Evolutionary conservation across 1,284 basidiomycete genomes (phyloP), one percentile per base, ranked within the genome.

Genomic region (Chalciporus sp.): DNA sequence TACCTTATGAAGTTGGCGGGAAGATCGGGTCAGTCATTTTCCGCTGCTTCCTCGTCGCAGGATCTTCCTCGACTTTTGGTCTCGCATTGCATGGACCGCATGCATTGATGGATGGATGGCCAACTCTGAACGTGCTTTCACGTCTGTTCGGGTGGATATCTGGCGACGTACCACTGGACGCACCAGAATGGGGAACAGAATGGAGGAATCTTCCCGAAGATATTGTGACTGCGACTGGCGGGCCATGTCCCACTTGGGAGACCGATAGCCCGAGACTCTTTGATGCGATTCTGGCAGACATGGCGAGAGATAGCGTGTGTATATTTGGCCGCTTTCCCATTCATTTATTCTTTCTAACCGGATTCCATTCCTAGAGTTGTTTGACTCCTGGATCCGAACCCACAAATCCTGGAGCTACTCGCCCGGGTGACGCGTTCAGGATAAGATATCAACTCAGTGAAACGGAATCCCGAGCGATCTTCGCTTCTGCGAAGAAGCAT

Each of bases 81-180:
- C 46, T 58, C 17, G 54, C 37, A 26, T 53, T 58, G 17, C 58
- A 58, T 42, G 58, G 58, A 9, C 29, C 52, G 0, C 58, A 59
- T 39, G 29, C 52, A 10, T 40, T 59, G 26, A 54, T 59, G 51
- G 58, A 59, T n/a, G 58, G 41, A 10, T 49, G 52, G 40, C 58
- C 58, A 12, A 58, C 52, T 9, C 46, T 58, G 27, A 35, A 42
- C 16, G 57, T 37, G 6, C 43, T 59, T 7, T 33, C 47, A 17
- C 45, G 48, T 14, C 19, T 58, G 52, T 49, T 58, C 20, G 47
- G 16, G 23, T 58, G 56, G 56, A 58, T 58, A 27, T 33, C 43
- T n/a, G 41, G 42, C 9, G 52, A 55, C 3, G 12, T 31, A 4
- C 14, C 27, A 14, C 20, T 35, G n/a, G 52, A 55, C 12, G 33